Conservation (phyloP, 441 rosid species). For the Populus trichocarpa region DNA sequence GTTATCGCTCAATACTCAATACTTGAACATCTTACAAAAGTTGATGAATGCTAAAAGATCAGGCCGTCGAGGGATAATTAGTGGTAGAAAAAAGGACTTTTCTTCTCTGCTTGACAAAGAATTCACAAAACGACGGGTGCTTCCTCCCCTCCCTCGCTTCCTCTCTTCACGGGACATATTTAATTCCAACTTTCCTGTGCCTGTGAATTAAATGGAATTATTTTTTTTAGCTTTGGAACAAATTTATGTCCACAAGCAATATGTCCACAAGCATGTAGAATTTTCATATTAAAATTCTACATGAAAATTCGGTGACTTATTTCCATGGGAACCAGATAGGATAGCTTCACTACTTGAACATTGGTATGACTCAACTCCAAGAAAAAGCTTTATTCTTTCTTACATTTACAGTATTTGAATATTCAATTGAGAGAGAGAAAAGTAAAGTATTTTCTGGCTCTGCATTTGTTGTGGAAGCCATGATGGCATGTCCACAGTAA, state of each 20-base stretch:
- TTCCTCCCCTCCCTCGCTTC: background rate
- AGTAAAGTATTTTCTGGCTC: background rate
- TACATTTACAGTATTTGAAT: background rate
- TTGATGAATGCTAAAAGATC: no score
- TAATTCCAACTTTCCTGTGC: background rate
- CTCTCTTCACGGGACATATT: background rate
- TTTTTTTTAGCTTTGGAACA: background rate
- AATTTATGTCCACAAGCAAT: background rate
- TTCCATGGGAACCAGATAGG: background rate
- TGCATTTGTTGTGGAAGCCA: slow-evolving; percentile 8
- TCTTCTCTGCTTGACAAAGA: background rate
- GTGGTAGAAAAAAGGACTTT: no score
- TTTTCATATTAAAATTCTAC: background rate
- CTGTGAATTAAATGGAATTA: background rate
- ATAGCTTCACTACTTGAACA: background rate
- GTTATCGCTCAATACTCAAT: no score
- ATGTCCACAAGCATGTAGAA: background rate
- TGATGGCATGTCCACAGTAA: slow-evolving; percentile 28
- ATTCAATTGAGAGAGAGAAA: background rate
- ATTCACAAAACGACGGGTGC: background rate
- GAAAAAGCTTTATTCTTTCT: background rate
- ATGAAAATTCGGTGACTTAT: background rate
- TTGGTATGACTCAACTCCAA: background rate
- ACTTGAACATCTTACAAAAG: no score
- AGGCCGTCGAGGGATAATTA: no score